Evolutionary conservation across 345 rosid species (phyloP), one percentile per base, ranked within the genome.

Genomic region (Toxicodendron radicans): DNA sequence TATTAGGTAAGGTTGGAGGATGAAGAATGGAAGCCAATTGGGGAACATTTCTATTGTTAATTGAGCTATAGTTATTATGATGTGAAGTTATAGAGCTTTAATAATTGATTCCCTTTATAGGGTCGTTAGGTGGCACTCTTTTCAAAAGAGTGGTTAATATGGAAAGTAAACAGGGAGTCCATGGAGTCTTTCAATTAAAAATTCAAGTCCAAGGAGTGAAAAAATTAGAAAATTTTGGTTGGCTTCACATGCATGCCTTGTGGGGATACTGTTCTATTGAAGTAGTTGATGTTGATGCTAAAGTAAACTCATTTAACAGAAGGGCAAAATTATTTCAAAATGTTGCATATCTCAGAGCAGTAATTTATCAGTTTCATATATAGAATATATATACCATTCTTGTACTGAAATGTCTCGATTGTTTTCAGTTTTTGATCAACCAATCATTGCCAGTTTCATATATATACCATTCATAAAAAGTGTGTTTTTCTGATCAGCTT

Each of bases 21-120:
- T 67, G 51, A 78, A 66, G 72, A 84, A 80, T 32, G 77, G 33
- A 61, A 83, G 59, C 72, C 78, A 84, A 84, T 72, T 74, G 81
- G 79, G 84, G 79, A 73, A 68, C 84, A 73, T 78, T 75, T 54
- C 73, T 75, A 43, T 83, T 79, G 79, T 81, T 83, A 79, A 79
- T 76, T 80, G 72, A 68, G 68, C 65, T 75, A 38, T 5, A 52
- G 60, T 78, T 72, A 79, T 83, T 66, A 76, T 82, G 80, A 75
- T 78, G 71, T 78, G 77, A 61, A 72, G 75, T 35, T 35, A 35
- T 72, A 77, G 48, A 70, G 56, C 83, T 71, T 88, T 73, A 68
- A 49, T 70, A 33, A 59, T 58, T 70, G 21, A 63, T 58, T 63
- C 52, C 30, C 74, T 67, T 69, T 23, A 62, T 76, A 66, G 51